A percentile compares a stretch with the other conserved stretches of the same genome.
phyloP scores from a whole-genome alignment of 768 basidiomycete species.

The Sarcomyxa edulis region DNA sequence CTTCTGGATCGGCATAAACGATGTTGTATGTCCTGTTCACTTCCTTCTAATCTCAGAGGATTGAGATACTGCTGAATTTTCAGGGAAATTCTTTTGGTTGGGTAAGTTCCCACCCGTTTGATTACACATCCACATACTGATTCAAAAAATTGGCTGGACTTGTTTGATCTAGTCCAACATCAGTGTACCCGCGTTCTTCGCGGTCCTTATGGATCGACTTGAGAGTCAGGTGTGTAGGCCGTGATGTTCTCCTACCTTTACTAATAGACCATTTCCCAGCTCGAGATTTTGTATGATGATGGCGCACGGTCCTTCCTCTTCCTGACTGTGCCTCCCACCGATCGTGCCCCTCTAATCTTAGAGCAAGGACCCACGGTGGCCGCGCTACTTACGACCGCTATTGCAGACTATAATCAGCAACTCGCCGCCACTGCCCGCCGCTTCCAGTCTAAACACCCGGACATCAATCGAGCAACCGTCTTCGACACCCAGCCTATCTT shows the following conservation, averaged over 20 bases:
- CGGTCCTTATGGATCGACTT: no score
- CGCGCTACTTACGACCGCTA: conserved; percentile 26
- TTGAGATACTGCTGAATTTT: no score
- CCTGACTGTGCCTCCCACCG: conserved; percentile 55
- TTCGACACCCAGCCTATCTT: conserved; percentile 57
- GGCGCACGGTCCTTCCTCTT: conserved; percentile 60
- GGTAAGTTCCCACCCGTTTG: no score
- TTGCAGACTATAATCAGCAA: conserved; percentile 47
- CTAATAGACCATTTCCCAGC: conserved; percentile 18
- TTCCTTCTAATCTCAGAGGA: no score
- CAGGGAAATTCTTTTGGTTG: no score
- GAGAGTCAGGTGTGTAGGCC: no score
- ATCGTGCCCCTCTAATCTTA: conserved; percentile 45
- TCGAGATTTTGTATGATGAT: conserved; percentile 39
- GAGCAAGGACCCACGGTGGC: conserved; percentile 33
- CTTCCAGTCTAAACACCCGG: conserved; percentile 36
- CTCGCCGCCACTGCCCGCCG: conserved; percentile 28
- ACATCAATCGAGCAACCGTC: conserved; percentile 39
- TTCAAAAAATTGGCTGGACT: no score
- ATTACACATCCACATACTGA: no score
- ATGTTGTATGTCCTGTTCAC: no score
- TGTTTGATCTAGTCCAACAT: no score
- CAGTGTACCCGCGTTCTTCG: no score
- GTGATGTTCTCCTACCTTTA: no score
- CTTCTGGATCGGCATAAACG: conserved; percentile 66